Evolutionary conservation across 1,139 yeast genomes (phyloP), one percentile per base, ranked within the genome.

Genomic region (Scheffersomyces titani): DNA sequence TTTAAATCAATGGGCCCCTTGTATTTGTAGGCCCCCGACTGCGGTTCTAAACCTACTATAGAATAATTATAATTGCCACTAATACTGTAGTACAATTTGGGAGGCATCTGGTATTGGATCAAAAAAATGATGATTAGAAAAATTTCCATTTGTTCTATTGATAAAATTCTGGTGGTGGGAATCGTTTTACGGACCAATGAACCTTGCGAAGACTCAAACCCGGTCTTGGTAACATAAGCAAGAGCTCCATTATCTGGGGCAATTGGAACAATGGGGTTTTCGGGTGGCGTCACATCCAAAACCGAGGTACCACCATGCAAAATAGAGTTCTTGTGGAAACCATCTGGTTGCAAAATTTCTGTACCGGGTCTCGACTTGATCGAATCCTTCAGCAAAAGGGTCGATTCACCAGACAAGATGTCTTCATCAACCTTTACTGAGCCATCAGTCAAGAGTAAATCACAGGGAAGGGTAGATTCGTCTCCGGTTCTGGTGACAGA

Each of bases 151-250:
- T n/a, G n/a, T n/a, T n/a, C n/a, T n/a, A n/a, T n/a, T n/a, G n/a
- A n/a, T n/a, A n/a, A n/a, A n/a, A n/a, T n/a, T n/a, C n/a, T n/a
- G n/a, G 97, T 90, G 22, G 98, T 91, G 74, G 90, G 96, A 66
- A 94, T 92, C 99, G 94, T 94, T 68, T 94, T 96, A 75, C 99
- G 90, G 56, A 94, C 99, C 62, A 94, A 84, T 55, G 97, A 90
- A 68, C 99, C 99, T 80, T 94, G 99, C 54, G 97, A 88, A 49
- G 99, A 96, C 76, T 94, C 99, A 70, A 94, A 94, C 9, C 99
- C 99, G 53, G 98, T 94, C 72, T 92, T 92, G 51, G 91, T 80
- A 51, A 93, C 98, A 59, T 90, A 78, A n/a, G 98, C 99, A 54
- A 93, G 74, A 48, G 97, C 97, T 71, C 99, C 99, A 50, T 82